Evolutionary conservation across 2,329 filamentous ascomycete species (phyloP).

Genomic region (Basipetospora chlamydospora): DNA sequence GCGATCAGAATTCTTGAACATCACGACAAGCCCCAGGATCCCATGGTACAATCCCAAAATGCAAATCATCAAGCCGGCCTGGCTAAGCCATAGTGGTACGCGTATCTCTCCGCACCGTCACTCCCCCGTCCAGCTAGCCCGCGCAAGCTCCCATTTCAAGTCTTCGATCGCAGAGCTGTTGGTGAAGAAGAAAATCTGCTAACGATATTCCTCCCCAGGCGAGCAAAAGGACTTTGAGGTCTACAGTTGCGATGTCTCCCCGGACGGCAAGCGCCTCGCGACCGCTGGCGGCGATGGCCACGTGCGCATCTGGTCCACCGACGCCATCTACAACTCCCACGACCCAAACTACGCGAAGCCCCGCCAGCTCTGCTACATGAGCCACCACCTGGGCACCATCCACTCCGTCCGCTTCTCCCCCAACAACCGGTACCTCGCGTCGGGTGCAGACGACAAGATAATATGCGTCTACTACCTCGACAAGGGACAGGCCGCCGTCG

Average conservation of each 20-base stretch:
- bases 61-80: slow-evolving; percentile 87
- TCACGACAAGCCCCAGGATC: background rate
- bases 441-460: slow-evolving; percentile 95
- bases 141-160: slow-evolving; percentile 31
- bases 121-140: background rate
- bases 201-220: slow-evolving; percentile 25
- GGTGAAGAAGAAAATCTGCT: too few species aligned
- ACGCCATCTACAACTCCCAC: slow-evolving; percentile 72
- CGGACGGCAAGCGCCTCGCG: slow-evolving; percentile 80
- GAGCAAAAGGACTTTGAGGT: slow-evolving; percentile 98
- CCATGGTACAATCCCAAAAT: slow-evolving; percentile 26
- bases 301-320: slow-evolving; percentile 94
- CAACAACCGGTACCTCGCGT: slow-evolving; percentile 88
- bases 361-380: slow-evolving; percentile 93
- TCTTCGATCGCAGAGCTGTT: too few species aligned
- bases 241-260: slow-evolving; percentile 94
- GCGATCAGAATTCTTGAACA: too few species aligned
- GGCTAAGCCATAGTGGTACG: slow-evolving; percentile 80
- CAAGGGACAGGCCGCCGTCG: slow-evolving; percentile 60
- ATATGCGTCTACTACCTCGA: slow-evolving; percentile 94
- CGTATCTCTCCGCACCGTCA: too few species aligned
- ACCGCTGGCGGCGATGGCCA: slow-evolving; percentile 96
- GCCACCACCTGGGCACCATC: slow-evolving; percentile 94
- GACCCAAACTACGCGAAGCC: slow-evolving; percentile 60
- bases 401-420: slow-evolving; percentile 94